These are phyloP conservation scores for Scheffersomyces lignosus DNA, from an alignment of 805 yeast species.

Conservation along the genomic window DNA sequence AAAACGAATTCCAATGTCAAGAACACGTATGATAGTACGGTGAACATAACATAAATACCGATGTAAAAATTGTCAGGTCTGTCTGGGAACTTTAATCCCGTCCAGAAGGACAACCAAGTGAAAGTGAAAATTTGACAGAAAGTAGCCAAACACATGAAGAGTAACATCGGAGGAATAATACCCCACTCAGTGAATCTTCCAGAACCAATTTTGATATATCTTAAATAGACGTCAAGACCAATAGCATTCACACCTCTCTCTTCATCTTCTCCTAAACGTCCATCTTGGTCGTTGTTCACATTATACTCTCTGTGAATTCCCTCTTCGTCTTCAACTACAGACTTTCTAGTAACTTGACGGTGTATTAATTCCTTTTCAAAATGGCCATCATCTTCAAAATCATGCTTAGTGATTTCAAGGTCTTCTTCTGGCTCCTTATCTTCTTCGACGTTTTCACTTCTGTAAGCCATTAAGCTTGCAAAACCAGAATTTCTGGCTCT, in stretches of 20 bases:
- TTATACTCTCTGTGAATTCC: conserved; percentile 14
- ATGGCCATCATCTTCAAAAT: conserved; percentile 5
- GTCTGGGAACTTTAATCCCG: conserved; percentile 8
- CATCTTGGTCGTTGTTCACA: conserved; percentile 12
- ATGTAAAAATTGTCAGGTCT: conserved; percentile 8
- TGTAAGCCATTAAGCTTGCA: conserved; percentile 35
- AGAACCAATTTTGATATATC: conserved; percentile 56
- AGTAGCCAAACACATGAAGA: conserved; percentile 13
- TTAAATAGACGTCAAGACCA: conserved; percentile 45
- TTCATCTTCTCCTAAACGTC: conserved; percentile 44
- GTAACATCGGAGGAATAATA: conserved; percentile 24
- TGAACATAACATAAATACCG: conserved; percentile 13
- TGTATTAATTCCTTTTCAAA: conserved; percentile 7
- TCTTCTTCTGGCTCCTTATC: conserved; percentile 12
- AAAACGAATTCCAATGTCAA: conserved; percentile 5
- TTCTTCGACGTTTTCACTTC: conserved; percentile 15
- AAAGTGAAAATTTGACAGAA: conserved; percentile 9
- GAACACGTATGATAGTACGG: conserved; percentile 8
- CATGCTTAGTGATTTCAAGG: conserved; percentile 7
- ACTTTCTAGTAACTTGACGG: conserved; percentile 10
- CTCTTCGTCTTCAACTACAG: conserved; percentile 18
- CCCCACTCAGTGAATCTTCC: conserved; percentile 40
- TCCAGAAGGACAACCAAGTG: conserved; percentile 20
- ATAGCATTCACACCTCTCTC: conserved; percentile 60
- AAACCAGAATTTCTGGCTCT: conserved; percentile 33